Percentiles rank a stretch among this genome's conserved stretches.
These are phyloP conservation scores for Leptosphaerulina australis DNA, from an alignment of 2,329 filamentous ascomycete species.

Conservation along the genomic window DNA sequence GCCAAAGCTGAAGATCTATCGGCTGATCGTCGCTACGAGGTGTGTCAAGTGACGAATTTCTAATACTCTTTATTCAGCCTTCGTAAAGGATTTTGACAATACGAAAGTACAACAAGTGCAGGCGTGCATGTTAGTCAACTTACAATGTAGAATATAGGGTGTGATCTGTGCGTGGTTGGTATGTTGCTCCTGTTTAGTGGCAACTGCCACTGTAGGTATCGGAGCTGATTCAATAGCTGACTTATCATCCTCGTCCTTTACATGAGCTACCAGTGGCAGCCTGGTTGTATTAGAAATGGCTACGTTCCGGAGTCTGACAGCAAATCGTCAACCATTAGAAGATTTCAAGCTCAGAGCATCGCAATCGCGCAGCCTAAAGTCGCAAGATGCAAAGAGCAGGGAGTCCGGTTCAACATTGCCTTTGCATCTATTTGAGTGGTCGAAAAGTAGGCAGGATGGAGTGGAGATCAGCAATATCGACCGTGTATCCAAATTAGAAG, in stretches of 20 bases:
- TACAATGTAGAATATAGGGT: background rate
- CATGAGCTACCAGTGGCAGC: background rate
- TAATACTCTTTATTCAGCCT: slow-evolving; percentile 2
- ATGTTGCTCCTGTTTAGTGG: background rate
- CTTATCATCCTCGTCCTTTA: background rate
- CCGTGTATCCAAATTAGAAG: slow-evolving; percentile 14
- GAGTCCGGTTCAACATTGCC: background rate
- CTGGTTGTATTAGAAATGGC: slow-evolving; percentile 7
- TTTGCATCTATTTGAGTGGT: slow-evolving; percentile 36
- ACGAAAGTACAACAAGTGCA: background rate
- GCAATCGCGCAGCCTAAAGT: background rate
- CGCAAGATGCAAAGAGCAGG: background rate
- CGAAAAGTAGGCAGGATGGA: slow-evolving; percentile 16
- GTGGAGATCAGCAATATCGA: slow-evolving; percentile 7
- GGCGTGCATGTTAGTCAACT: background rate
- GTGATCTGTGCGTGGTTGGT: background rate
- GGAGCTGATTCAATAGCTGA: too few relatives aligned
- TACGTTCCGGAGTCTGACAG: slow-evolving; percentile 21
- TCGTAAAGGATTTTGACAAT: slow-evolving; percentile 1
- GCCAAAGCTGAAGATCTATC: slow-evolving; percentile 10
- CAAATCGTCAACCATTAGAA: slow-evolving; percentile 20
- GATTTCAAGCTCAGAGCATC: slow-evolving; percentile 12
- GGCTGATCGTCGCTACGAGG: background rate
- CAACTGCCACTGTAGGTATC: background rate
- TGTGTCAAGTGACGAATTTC: slow-evolving; percentile 10